Conservation (phyloP, 2,329 filamentous ascomycete species). For the Colletotrichum australisinense region DNA sequence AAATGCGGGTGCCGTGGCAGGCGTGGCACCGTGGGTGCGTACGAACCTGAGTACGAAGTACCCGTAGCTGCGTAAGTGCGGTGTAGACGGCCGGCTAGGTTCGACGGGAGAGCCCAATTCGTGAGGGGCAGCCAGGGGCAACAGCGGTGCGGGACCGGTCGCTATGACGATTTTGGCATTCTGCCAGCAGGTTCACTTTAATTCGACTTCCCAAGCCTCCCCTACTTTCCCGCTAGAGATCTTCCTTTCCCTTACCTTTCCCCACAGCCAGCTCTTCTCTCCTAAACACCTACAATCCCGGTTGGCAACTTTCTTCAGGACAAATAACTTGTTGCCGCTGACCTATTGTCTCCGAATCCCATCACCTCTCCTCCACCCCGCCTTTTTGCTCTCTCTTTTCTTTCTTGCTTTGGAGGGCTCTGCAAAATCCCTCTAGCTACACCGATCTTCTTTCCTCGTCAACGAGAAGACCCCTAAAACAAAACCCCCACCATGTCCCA, state of each 20-base stretch:
- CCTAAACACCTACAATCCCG: constrained; percentile 25
- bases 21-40: not conserved
- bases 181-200: constrained; percentile 31
- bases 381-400: not conserved
- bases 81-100: constrained; percentile 15
- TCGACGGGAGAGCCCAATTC: constrained; percentile 5
- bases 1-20: constrained; percentile 12
- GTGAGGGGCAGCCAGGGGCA: constrained; percentile 32
- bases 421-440: constrained; percentile 24
- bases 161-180: constrained; percentile 36
- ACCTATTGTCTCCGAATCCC: constrained; percentile 4
- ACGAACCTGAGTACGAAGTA: too few relatives aligned
- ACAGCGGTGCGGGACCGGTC: constrained; percentile 28
- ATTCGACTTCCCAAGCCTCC: constrained; percentile 30
- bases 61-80: constrained; percentile 15
- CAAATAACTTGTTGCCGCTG: constrained; percentile 14
- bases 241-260: constrained; percentile 27
- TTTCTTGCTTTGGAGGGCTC: not conserved
- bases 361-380: constrained; percentile 3
- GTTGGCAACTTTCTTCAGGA: constrained; percentile 16
- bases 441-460: constrained; percentile 26
- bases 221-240: constrained; percentile 30
- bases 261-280: constrained; percentile 31
- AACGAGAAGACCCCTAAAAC: constrained; percentile 22
- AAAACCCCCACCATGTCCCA: constrained; percentile 33